Evolutionary conservation across 441 rosid species (phyloP), one percentile per base, ranked within the genome.

Genomic region (Jatropha podagrica): DNA sequence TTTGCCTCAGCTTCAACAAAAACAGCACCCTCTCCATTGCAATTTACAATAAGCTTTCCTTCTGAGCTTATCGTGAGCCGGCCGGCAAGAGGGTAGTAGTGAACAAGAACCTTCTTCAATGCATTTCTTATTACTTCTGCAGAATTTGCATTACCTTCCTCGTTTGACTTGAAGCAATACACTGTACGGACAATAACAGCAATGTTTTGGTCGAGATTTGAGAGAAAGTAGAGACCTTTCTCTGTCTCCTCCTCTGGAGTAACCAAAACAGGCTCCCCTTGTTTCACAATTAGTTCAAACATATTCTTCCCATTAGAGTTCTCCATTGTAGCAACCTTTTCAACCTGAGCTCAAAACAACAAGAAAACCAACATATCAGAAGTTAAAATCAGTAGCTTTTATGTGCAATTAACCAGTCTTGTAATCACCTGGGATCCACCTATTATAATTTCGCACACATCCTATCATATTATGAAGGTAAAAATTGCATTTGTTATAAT

Each of bases 61-160:
- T 92, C 93, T 3, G 97, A 74, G 76, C 97, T 90, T 40, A 92
- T 84, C 4, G 92, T 87, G 7, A 92, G 85, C 54, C 96, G 81
- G 44, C 97, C 97, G 4, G 97, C 91, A n/a, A 95, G 90, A 5
- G 98, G 98, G 65, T 95, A 86, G 76, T 91, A 95, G 59, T 85
- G 91, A 73, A 88, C 93, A 78, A 95, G 97, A 80, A 92, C 97
- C 67, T 89, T 89, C 62, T 85, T 79, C 76, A 95, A 71, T 40
- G 97, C 93, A 66, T 88, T 76, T 87, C 86, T 92, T 71, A 95
- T 85, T 61, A 88, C 91, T 72, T 87, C 81, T 10, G 69, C 89
- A 15, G 91, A 85, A 56, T 86, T 85, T 65, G 85, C 91, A 74
- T 92, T 92, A 61, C 94, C 92, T 82, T 65, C 88, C 55, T 79